A percentile compares a stretch with the other conserved stretches of the same genome.
Conservation (phyloP, 2,329 filamentous ascomycete species). For the Blastomyces gilchristii region DNA sequence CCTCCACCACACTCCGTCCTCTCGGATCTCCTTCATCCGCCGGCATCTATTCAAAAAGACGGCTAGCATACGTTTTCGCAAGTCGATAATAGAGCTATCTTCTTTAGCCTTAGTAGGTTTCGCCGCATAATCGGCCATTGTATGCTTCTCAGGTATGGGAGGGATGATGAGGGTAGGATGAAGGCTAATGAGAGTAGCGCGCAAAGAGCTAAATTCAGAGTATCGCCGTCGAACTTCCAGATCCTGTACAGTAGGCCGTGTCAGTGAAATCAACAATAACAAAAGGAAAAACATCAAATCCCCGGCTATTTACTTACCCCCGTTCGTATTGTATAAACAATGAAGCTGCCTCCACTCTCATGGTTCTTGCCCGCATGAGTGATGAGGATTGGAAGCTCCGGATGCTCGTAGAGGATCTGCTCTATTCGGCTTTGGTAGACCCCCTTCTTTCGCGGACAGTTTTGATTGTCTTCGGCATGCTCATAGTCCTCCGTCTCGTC, state of each 20-base stretch:
- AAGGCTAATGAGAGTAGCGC: constrained; percentile 77
- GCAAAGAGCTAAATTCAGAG: constrained; percentile 88
- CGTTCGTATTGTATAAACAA: constrained; percentile 93
- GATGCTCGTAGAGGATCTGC: constrained; percentile 93
- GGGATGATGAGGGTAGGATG: constrained; percentile 94
- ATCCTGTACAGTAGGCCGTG: constrained; percentile 50
- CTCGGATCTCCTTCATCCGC: constrained; percentile 80
- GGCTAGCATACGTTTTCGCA: constrained; percentile 91
- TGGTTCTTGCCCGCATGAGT: constrained; percentile 91
- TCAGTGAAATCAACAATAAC: constrained; percentile 1
- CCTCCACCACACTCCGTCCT: constrained; percentile 94
- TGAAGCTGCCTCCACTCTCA: constrained; percentile 84
- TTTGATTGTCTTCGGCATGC: constrained; percentile 41
- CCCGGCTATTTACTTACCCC: constrained; percentile 53
- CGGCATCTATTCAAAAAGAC: constrained; percentile 92
- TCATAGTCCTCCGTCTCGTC: constrained; percentile 33
- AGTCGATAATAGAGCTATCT: constrained; percentile 90
- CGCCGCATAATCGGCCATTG: constrained; percentile 95
- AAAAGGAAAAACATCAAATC: constrained; percentile 8
- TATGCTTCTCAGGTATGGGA: constrained; percentile 96
- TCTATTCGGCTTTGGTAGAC: constrained; percentile 93
- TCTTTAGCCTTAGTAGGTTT: constrained; percentile 98
- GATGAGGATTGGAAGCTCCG: constrained; percentile 79
- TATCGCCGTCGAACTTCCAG: constrained; percentile 90
- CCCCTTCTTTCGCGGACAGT: constrained; percentile 56